Evolutionary conservation across 768 basidiomycete genomes (phyloP), one percentile per base, ranked within the genome.

Genomic region (Gloeopeniophorella convolvens): DNA sequence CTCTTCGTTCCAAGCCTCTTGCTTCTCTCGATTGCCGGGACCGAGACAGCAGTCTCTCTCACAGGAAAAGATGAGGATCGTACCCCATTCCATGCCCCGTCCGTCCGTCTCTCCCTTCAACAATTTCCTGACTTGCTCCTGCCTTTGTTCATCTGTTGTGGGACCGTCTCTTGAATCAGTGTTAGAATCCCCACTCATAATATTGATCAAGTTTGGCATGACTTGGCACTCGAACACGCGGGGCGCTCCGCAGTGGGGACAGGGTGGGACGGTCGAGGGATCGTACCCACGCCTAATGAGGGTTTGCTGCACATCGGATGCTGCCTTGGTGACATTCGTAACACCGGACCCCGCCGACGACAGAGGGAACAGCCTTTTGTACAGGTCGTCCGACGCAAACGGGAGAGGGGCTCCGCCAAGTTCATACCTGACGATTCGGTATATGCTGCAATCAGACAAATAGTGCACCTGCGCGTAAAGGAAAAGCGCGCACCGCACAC

Each of bases 71-170:
- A 98, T 74, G 70, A 95, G 72, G 49, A 85, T 82, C 1, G 88
- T 94, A 0, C 95, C 95, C 91, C 93, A 98, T 51, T 94, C 91
- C 89, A 98, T 93, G 0, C 84, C 85, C 34, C 70, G 68, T 44
- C 73, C 71, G 12, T 71, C 77, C 1, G 41, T 16, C 15, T 67
- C 68, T 27, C 70, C 72, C 59, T 79, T 78, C 54, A 89, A 63
- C 20, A 69, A 70, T 32, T 69, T 65, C 60, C 81, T 75, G 8
- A 91, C 70, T 40, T 76, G 77, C 57, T 76, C 76, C 55, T 78
- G 74, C 59, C 88, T 71, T 64, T 89, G 82, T 60, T 81, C 85
- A 37, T 89, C 86, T 7, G 78, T 76, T 61, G 30, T 42, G 13
- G 45, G 15, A 74, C 51, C 37, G 69, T 71, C 56, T 53, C 53